Base-by-base conservation (phyloP, 768 basidiomycete genomes). In the Boletus coccyginus region DNA sequence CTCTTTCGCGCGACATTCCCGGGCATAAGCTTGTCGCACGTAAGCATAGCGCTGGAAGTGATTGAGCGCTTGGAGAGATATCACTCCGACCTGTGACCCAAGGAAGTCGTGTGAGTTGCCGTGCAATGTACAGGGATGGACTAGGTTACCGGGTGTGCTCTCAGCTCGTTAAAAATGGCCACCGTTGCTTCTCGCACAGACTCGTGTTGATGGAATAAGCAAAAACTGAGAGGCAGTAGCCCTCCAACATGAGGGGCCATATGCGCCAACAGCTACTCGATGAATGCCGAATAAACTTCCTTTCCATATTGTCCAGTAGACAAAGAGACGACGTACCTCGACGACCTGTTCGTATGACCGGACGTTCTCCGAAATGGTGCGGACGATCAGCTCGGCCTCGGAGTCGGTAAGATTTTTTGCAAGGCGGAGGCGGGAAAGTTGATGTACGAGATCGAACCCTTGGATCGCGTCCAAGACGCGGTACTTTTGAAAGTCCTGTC, bases 31-130 rank as follows among this genome's bases (percentile, higher is more conserved):
- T 68, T 91, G 87, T 43, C 93, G 82, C 27, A 91, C 84, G 65
- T 92, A 95, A 0, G 94, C 90, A 56, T 92, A 89, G 4, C 90
- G 84, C 66, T 94, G 92, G 69, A 95, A 96, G 63, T 91, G 88
- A 67, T 94, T 96, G 27, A 96, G 78, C 11, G 82, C 76, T 66
- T 89, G 85, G 36, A 95, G 72, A 66, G 87, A 92, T 51, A 88
- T 76, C 19, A 86, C 80, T 0, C 94, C 93, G 53, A 93, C 82
- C 93, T 94, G 64, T 57, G 49, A 13, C 12, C 33, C 27, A 27
- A 27, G 27, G 27, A 11, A 33, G 24, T 5, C 3, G 35, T 9
- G 35, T 35, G 43, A 63, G 46, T 49, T 2, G 21, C 17, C 27
- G 38, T 39, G 38, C 35, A 10, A 31, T 17, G 27, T 27, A 11